Base-by-base conservation (phyloP, 805 yeast species). In the Zygotorulaspora danielsina region DNA sequence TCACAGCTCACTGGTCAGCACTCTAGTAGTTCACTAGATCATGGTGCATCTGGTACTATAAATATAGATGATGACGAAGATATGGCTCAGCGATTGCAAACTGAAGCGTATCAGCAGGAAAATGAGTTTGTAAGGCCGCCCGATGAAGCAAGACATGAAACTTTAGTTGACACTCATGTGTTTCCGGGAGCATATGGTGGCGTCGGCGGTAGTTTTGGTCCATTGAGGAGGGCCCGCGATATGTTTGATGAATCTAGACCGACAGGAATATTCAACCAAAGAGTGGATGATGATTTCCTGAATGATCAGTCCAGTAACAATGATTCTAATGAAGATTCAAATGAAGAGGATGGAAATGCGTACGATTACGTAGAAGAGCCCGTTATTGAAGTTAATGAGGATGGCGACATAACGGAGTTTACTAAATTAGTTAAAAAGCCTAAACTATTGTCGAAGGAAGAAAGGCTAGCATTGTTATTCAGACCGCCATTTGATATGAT, bases 401-500 rank as follows among this genome's bases (percentile, higher is more conserved):
- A 64, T 37, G 69, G 70, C 31, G 66, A 62, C 36, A 64, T 59
- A 34, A 52, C 53, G 26, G 65, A 63, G 35, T 53, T 50, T 32
- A 52, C 53, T 4, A 57, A 57, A 41, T 21, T 57, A 29, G 61
- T 61, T 1, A 51, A 49, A 32, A 53, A 45, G 30, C 53, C 57
- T 3, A 53, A 48, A 30, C 32, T 41, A 3, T 44, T 54, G 32
- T 43, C 63, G 2, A 57, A 53, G 46, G 63, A 55, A 38, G 71
- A 78, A 48, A 70, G 94, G 36, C 67, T 93, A 34, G 97, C 96
- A 4, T 73, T 73, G 45, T 68, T 93, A 19, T 93, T 90, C 63
- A 72, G 90, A 45, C 97, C 98, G 0, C 99, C 99, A 0, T 90
- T 86, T 66, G 97, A 90, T 51, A 66, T 93, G 22, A 87, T 93